Evolutionary conservation across 140 eudicot species (phyloP).

Genomic region (Flaveria floridana): DNA sequence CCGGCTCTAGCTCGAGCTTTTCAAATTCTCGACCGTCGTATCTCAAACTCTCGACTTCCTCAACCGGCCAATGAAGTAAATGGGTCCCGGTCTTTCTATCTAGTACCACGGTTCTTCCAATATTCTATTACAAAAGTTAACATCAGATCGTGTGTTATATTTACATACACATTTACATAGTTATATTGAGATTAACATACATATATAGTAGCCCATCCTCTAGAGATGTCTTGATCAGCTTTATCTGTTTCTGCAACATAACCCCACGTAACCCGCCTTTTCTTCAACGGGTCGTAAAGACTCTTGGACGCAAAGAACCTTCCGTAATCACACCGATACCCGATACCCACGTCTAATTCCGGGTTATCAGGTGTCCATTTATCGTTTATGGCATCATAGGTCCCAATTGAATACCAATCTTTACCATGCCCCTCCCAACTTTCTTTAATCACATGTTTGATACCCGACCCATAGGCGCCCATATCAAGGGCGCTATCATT

Average conservation of each 20-base stretch:
- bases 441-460: conserved; percentile 60
- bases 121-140: conserved; percentile 27
- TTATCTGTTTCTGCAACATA: conserved; percentile 50
- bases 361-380: conserved; percentile 64
- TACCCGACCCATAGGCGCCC: conserved; percentile 41
- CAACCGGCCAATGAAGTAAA: conserved; percentile 65
- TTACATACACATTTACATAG: too few relatives aligned
- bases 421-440: conserved; percentile 48
- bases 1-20: conserved; percentile 32
- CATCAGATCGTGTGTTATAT: neutral
- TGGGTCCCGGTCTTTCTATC: conserved; percentile 53
- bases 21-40: conserved; percentile 31
- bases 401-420: conserved; percentile 56
- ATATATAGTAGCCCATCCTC: conserved; percentile 60
- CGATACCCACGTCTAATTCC: conserved; percentile 53
- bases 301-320: conserved; percentile 54
- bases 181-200: conserved; percentile 24
- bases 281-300: conserved; percentile 47
- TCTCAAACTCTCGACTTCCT: conserved; percentile 54
- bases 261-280: conserved; percentile 51
- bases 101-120: conserved; percentile 50
- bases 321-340: conserved; percentile 52
- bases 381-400: conserved; percentile 39
- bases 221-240: conserved; percentile 30
- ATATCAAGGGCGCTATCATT: conserved; percentile 48